Conservation (phyloP, 2,329 filamentous ascomycete genomes). For the Xylaria sp. region DNA sequence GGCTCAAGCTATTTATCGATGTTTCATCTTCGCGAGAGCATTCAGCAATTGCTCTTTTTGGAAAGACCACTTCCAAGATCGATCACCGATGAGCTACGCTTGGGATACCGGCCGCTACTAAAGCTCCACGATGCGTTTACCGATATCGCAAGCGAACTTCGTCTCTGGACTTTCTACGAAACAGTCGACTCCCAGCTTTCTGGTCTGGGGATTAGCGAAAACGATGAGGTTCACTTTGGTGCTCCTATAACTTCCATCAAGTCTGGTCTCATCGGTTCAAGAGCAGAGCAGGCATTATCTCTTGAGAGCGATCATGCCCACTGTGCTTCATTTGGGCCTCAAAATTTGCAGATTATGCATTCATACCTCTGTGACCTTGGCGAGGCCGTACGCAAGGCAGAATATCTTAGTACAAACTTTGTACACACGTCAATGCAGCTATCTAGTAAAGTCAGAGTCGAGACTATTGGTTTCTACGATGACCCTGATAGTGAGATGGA, state of each 20-base stretch:
- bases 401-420: conserved; percentile 49
- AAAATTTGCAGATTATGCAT: conserved; percentile 60
- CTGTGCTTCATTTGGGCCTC: conserved; percentile 63
- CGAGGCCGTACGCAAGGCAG: conserved; percentile 52
- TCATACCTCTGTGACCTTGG: conserved; percentile 53
- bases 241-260: conserved; percentile 69
- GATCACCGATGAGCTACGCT: conserved; percentile 61
- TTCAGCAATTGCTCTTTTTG: conserved; percentile 63
- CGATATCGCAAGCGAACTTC: conserved; percentile 66
- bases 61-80: conserved; percentile 61
- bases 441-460: conserved; percentile 64
- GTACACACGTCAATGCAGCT: conserved; percentile 60
- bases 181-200: conserved; percentile 68
- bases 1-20: conserved; percentile 72
- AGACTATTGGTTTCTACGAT: conserved; percentile 70
- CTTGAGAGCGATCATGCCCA: conserved; percentile 66
- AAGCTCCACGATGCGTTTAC: conserved; percentile 65
- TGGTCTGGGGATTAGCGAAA: conserved; percentile 51
- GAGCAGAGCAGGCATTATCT: conserved; percentile 63
- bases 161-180: conserved; percentile 71
- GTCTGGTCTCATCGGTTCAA: conserved; percentile 61
- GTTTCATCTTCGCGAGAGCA: conserved; percentile 63
- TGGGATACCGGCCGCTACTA: conserved; percentile 61
- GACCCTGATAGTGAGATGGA: conserved; percentile 55
- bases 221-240: conserved; percentile 64